phyloP scores from a whole-genome alignment of 2,329 filamentous ascomycete species.

The Dendryphion nanum region DNA sequence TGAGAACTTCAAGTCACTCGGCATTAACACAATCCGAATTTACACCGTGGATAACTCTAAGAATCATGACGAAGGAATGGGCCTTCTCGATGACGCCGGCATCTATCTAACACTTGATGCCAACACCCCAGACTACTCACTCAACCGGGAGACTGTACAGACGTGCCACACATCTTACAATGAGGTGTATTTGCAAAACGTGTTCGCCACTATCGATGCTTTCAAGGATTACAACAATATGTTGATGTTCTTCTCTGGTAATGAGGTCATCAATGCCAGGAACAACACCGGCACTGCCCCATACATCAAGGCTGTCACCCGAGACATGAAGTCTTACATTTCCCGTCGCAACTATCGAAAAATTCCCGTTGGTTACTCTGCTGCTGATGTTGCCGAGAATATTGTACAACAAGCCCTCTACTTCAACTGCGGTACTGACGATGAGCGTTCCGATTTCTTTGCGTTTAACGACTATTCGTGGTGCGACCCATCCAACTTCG shows the following conservation, averaged over 20 bases:
- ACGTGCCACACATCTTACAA: slow-evolving; percentile 69
- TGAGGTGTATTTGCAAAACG: slow-evolving; percentile 74
- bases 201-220: slow-evolving; percentile 77
- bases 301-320: slow-evolving; percentile 71
- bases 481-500: slow-evolving; percentile 60
- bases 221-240: slow-evolving; percentile 84
- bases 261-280: slow-evolving; percentile 71
- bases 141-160: slow-evolving; percentile 70
- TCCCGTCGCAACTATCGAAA: slow-evolving; percentile 63
- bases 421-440: slow-evolving; percentile 89
- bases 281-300: slow-evolving; percentile 64
- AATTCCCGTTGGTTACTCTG: slow-evolving; percentile 79
- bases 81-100: slow-evolving; percentile 72
- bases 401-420: slow-evolving; percentile 82
- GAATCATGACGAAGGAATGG: slow-evolving; percentile 84
- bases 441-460: slow-evolving; percentile 84
- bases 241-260: slow-evolving; percentile 77
- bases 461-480: slow-evolving; percentile 89
- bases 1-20: slow-evolving; percentile 75
- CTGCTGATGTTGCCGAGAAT: slow-evolving; percentile 81
- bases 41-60: slow-evolving; percentile 88
- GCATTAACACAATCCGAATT: slow-evolving; percentile 87
- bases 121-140: slow-evolving; percentile 83
- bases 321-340: slow-evolving; percentile 80
- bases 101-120: slow-evolving; percentile 92